A percentile compares a stretch with the other conserved stretches of the same genome.
These are phyloP conservation scores for Durusdinium trenchii DNA, from an alignment of 73 alveolate species.

Conservation along the genomic window DNA sequence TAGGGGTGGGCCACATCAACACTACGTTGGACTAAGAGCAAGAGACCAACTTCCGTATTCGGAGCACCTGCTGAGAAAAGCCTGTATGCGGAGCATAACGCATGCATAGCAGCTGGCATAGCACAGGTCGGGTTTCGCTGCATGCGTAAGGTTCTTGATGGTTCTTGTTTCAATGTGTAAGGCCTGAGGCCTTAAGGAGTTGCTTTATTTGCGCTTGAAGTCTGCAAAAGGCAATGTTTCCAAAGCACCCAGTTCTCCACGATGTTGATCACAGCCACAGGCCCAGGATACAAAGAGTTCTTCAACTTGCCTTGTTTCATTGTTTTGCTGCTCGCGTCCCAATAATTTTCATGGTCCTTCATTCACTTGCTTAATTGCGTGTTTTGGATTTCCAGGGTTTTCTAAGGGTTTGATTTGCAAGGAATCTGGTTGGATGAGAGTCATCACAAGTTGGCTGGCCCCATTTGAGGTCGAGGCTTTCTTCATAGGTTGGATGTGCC, in stretches of 20 bases:
- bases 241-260: neutral
- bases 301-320: neutral
- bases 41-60: too few species aligned
- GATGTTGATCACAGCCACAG: constrained; percentile 9
- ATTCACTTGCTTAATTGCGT: neutral
- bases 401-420: neutral
- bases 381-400: neutral
- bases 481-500: constrained; percentile 59
- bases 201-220: too few species aligned
- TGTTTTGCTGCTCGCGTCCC: neutral
- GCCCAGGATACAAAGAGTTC: neutral
- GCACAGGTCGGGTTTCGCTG: too few species aligned
- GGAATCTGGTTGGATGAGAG: neutral
- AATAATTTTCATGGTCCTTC: neutral
- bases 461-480: constrained; percentile 39
- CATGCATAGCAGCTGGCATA: too few species aligned
- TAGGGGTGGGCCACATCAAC: too few species aligned
- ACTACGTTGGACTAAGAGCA: too few species aligned
- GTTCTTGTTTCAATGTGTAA: too few species aligned
- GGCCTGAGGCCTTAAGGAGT: neutral
- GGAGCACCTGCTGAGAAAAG: too few species aligned
- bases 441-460: neutral
- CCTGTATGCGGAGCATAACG: too few species aligned
- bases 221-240: constrained; percentile 49
- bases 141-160: too few species aligned